These are phyloP conservation scores for Trapa bicornis DNA, from an alignment of 345 rosid genomes.

Conservation along the genomic window DNA sequence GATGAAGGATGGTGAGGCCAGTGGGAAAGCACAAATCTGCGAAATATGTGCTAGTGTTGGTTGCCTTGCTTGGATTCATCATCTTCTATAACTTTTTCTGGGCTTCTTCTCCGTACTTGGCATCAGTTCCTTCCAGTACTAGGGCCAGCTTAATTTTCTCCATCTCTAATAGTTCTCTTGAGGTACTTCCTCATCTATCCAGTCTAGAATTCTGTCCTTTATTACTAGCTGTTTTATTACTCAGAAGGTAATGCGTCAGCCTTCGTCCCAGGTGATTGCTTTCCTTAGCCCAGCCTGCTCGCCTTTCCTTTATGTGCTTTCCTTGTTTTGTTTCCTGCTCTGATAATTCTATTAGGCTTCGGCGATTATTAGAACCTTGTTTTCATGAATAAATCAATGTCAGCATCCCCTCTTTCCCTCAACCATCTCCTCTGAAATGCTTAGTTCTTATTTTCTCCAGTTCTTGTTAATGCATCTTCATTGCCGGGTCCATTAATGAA, in stretches of 20 bases:
- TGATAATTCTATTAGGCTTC: too few species aligned
- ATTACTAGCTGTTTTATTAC: background rate
- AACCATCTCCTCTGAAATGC: too few species aligned
- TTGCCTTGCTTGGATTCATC: conserved; percentile 40
- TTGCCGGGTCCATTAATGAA: background rate
- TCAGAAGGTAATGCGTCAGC: background rate
- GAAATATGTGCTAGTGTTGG: conserved; percentile 27
- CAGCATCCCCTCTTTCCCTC: background rate
- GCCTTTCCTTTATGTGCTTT: too few species aligned
- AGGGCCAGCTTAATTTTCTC: conserved; percentile 13
- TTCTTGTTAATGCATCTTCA: background rate
- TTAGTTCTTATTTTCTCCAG: background rate
- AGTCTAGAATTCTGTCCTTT: background rate
- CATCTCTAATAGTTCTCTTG: background rate
- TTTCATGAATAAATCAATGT: background rate
- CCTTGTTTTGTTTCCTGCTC: too few species aligned
- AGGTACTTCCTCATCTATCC: conserved; percentile 5
- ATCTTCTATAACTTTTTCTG: conserved; percentile 66
- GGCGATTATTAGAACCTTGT: too few species aligned
- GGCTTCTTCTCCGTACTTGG: conserved; percentile 62
- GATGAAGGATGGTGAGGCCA: conserved; percentile 27
- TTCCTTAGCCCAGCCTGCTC: too few species aligned
- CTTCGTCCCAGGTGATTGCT: too few species aligned
- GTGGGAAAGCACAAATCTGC: conserved; percentile 40
- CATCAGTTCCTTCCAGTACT: conserved; percentile 20